These are phyloP conservation scores for Sparassis latifolia DNA, from an alignment of 1,284 basidiomycete genomes.

Conservation along the genomic window DNA sequence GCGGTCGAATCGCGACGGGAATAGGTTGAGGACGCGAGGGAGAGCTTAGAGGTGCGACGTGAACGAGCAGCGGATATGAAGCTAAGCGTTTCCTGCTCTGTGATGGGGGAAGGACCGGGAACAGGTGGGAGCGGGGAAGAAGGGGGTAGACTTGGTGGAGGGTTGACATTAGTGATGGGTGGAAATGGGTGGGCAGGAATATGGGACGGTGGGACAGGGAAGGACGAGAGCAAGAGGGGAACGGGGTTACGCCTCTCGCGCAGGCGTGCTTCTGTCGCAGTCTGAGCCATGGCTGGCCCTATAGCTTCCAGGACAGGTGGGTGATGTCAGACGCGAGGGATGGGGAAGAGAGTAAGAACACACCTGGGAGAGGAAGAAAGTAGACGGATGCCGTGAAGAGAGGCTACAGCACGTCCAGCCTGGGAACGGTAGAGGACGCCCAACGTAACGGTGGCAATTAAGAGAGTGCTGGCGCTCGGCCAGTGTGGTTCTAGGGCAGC, in stretches of 20 bases:
- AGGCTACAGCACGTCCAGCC: too few relatives aligned
- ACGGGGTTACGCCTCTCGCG: slow-evolving; percentile 23
- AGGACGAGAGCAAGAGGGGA: slow-evolving; percentile 40
- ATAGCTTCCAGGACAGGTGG: too few relatives aligned
- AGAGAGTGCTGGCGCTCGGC: too few relatives aligned
- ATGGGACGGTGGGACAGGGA: slow-evolving; percentile 44
- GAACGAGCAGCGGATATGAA: slow-evolving; percentile 32
- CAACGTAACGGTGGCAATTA: too few relatives aligned
- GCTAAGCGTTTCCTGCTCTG: slow-evolving; percentile 38
- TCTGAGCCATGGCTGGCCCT: too few relatives aligned
- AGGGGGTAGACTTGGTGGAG: slow-evolving; percentile 40
- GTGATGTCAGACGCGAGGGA: too few relatives aligned
- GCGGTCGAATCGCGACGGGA: slow-evolving; percentile 26
- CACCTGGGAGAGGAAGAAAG: too few relatives aligned
- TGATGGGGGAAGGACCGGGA: slow-evolving; percentile 43
- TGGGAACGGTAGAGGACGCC: too few relatives aligned
- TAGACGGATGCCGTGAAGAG: too few relatives aligned
- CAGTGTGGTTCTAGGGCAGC: too few relatives aligned
- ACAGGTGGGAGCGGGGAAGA: slow-evolving; percentile 42
- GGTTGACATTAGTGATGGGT: slow-evolving; percentile 20
- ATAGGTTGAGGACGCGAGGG: slow-evolving; percentile 23
- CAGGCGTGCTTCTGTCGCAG: background rate
- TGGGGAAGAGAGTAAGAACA: too few relatives aligned
- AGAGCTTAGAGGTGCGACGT: slow-evolving; percentile 28
- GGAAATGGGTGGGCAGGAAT: slow-evolving; percentile 35